Base-by-base conservation (phyloP, 1,139 yeast species). In the Lodderomyces oxycetoniae region DNA sequence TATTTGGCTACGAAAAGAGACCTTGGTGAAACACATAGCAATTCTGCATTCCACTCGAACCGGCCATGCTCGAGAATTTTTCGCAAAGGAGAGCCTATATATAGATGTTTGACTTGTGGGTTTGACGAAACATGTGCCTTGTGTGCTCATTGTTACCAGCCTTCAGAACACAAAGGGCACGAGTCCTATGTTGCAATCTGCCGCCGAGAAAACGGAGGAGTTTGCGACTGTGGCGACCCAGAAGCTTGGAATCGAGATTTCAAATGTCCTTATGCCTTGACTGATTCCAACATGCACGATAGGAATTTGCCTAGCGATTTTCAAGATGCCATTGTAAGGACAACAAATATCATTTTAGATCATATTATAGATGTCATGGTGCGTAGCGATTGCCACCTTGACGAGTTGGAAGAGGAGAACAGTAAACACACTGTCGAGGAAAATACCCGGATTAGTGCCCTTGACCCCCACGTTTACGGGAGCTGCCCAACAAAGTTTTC, bases 111-210 rank as follows among this genome's bases (percentile, higher is more conserved):
- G 30, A 85, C 95, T 0, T 87, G 96, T 57, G 91, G 88, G 0
- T 71, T 73, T 35, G 95, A 86, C 52, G 95, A 85, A 34, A 80
- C 94, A 0, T 84, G 95, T 58, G 95, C 91, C 0, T 60, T 91
- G 17, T 91, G 98, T 52, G 72, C 80, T 6, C 66, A 72, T 44
- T 91, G 98, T 53, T 91, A 68, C 57, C 76, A 78, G 37, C 77
- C 79, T 3, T 78, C 75, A 4, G 69, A 71, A 38, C 98, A 91
- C 57, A 53, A 57, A 22, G 94, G 79, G 33, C 98, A 91, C 54
- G 76, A 79, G 30, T 82, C 85, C 10, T 78, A 81, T 35, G 75
- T 84, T 11, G 73, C 79, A 27, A 78, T 87, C 10, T 80, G 89
- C 35, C 79, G 76, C 37, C 63, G 91, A 34, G 95, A 87, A 41